A percentile compares a stretch with the other conserved stretches of the same genome.
Evolutionary conservation across 2,329 filamentous ascomycete genomes (phyloP).

Genomic region (Thermochaetoides dissita): DNA sequence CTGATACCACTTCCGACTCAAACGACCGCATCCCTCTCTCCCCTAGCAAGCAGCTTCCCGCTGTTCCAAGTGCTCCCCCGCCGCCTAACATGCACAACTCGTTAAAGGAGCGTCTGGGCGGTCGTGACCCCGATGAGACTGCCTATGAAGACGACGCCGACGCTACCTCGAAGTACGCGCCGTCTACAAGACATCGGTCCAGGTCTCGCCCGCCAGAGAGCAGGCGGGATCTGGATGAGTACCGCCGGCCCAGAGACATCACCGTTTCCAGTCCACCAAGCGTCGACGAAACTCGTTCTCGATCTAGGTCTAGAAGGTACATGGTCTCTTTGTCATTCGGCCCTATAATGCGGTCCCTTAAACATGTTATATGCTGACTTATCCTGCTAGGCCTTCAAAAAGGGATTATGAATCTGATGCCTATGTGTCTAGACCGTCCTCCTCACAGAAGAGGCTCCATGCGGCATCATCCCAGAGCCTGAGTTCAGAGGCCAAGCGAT

Average conservation of each 20-base stretch:
- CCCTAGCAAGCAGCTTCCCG: slow-evolving; percentile 17
- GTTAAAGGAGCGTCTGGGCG: slow-evolving; percentile 11
- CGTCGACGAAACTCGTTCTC: slow-evolving; percentile 21
- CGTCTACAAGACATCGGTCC: slow-evolving; percentile 13
- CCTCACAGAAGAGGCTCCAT: slow-evolving; percentile 20
- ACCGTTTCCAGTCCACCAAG: slow-evolving; percentile 9
- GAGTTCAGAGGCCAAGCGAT: slow-evolving; percentile 23
- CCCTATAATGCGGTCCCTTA: slow-evolving; percentile 8
- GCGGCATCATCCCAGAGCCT: slow-evolving; percentile 23
- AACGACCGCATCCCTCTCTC: slow-evolving; percentile 14
- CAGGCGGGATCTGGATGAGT: slow-evolving; percentile 8
- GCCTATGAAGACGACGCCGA: slow-evolving; percentile 15
- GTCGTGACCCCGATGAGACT: slow-evolving; percentile 11
- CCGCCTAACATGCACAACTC: slow-evolving; percentile 4
- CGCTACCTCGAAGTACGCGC: slow-evolving; percentile 12
- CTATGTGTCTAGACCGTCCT: slow-evolving; percentile 19
- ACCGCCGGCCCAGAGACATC: slow-evolving; percentile 11
- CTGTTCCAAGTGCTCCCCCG: slow-evolving; percentile 7
- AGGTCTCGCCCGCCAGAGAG: slow-evolving; percentile 9
- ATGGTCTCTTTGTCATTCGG: not conserved
- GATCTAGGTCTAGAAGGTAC: slow-evolving; percentile 16
- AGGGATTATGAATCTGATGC: slow-evolving; percentile 20
- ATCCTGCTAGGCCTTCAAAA: slow-evolving; percentile 13
- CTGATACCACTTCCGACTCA: slow-evolving; percentile 24
- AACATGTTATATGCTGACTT: not conserved